These are phyloP conservation scores for Euphorbia schlechtendalii DNA, from an alignment of 441 rosid species.

Conservation along the genomic window DNA sequence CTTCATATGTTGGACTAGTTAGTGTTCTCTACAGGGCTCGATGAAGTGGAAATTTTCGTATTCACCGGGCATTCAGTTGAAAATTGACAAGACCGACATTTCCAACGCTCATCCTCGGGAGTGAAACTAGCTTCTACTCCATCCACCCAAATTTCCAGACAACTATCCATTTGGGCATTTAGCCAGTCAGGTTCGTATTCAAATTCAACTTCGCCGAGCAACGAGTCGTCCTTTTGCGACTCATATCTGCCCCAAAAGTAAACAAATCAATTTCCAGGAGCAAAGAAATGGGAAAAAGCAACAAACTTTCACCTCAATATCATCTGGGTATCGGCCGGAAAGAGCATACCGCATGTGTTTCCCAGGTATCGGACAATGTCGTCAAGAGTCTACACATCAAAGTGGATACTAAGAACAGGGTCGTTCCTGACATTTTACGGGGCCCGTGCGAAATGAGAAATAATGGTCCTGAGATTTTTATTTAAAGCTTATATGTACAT, in stretches of 20 bases:
- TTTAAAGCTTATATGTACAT: no score
- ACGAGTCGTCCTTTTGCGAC: constrained; percentile 55
- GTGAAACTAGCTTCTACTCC: constrained; percentile 53
- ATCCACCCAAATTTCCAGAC: constrained; percentile 57
- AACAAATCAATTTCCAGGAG: not conserved
- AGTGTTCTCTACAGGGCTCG: not conserved
- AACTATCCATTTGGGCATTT: constrained; percentile 27
- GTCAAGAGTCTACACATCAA: constrained; percentile 52
- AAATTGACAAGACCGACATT: constrained; percentile 57
- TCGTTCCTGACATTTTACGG: no score
- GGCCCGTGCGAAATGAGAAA: no score
- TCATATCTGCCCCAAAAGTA: constrained; percentile 46
- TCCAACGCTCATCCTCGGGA: constrained; percentile 79
- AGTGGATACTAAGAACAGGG: no score
- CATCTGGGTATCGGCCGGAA: constrained; percentile 43
- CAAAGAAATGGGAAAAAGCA: not conserved
- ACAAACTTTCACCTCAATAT: constrained; percentile 45
- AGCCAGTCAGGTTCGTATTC: constrained; percentile 47
- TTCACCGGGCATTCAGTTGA: constrained; percentile 39
- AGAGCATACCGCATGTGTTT: constrained; percentile 48
- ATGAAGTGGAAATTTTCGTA: constrained; percentile 10
- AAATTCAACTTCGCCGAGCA: constrained; percentile 61
- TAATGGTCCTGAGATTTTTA: no score
- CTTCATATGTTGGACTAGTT: no score
- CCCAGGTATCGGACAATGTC: constrained; percentile 48